Conservation (phyloP, 768 basidiomycete species). For the Kwoniella mangroviensis region DNA sequence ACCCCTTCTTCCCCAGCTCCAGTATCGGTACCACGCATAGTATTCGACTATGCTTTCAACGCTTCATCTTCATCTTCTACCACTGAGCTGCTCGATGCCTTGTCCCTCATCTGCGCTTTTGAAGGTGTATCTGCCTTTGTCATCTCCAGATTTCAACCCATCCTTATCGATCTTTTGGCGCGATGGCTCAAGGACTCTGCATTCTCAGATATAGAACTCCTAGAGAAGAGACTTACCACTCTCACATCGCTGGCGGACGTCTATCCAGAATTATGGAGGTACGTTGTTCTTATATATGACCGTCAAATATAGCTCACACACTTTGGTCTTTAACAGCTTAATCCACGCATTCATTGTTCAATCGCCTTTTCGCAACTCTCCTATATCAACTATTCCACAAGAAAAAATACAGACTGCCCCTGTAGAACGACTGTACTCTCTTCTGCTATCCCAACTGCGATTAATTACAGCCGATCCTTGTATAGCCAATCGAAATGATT, state of each 20-base stretch:
- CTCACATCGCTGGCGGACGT: slow-evolving; percentile 61
- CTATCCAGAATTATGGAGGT: slow-evolving; percentile 53
- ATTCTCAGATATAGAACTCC: slow-evolving; percentile 56
- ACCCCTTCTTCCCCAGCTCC: slow-evolving; percentile 14
- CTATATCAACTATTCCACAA: slow-evolving; percentile 61
- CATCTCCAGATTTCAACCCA: slow-evolving; percentile 71
- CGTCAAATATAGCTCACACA: no score
- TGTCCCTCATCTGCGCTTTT: slow-evolving; percentile 68
- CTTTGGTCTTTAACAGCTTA: slow-evolving; percentile 22
- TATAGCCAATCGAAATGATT: slow-evolving; percentile 67
- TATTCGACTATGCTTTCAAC: slow-evolving; percentile 30
- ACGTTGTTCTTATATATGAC: slow-evolving; percentile 29
- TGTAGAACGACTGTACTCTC: slow-evolving; percentile 65
- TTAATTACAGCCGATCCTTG: slow-evolving; percentile 74
- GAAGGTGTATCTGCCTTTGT: slow-evolving; percentile 70
- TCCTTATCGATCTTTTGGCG: slow-evolving; percentile 78
- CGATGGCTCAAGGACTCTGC: slow-evolving; percentile 70
- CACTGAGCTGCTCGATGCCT: slow-evolving; percentile 60
- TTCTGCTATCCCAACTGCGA: slow-evolving; percentile 80
- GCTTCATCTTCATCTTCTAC: slow-evolving; percentile 1
- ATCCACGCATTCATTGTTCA: slow-evolving; percentile 33
- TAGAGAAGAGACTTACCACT: slow-evolving; percentile 53
- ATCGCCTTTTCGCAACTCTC: slow-evolving; percentile 52
- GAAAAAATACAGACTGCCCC: slow-evolving; percentile 58
- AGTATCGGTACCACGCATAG: slow-evolving; percentile 19